Evolutionary conservation across 495 filamentous ascomycete species (phyloP).

Genomic region (Articulospora tetracladia): DNA sequence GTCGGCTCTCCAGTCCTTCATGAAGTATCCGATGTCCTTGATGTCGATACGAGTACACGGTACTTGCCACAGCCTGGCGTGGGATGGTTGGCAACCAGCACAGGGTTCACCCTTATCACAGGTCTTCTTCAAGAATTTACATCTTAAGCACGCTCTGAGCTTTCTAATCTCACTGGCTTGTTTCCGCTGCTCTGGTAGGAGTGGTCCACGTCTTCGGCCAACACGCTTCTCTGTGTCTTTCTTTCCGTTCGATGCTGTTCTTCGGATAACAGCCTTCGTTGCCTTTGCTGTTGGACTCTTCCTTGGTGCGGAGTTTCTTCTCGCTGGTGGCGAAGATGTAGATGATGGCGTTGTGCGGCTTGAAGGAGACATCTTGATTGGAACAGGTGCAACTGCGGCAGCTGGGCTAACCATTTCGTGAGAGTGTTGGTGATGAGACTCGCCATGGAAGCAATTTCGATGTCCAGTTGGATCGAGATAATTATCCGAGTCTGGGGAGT

Average conservation of each 20-base stretch:
- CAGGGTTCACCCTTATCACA: conserved; percentile 95
- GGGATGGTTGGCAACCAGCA: conserved; percentile 86
- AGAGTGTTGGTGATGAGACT: conserved; percentile 45
- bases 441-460: conserved; percentile 44
- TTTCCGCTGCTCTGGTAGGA: conserved; percentile 89
- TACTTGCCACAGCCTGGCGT: conserved; percentile 90
- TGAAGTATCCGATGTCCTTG: conserved; percentile 94
- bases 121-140: conserved; percentile 97
- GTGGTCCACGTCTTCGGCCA: conserved; percentile 77
- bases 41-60: conserved; percentile 95
- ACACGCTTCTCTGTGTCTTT: conserved; percentile 86
- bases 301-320: conserved; percentile 58
- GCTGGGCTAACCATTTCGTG: conserved; percentile 50
- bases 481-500: conserved; percentile 63
- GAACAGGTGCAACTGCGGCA: conserved; percentile 61
- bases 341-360: conserved; percentile 50
- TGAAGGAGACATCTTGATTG: conserved; percentile 66
- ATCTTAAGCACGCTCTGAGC: conserved; percentile 85
- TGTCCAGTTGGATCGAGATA: conserved; percentile 48
- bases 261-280: conserved; percentile 73
- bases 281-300: conserved; percentile 80
- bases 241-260: conserved; percentile 64
- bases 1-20: conserved; percentile 97
- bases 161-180: conserved; percentile 94
- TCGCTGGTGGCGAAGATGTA: conserved; percentile 42